phyloP scores from a whole-genome alignment of 163 green algal genomes.

The Chlamydomonas reinhardtii region DNA sequence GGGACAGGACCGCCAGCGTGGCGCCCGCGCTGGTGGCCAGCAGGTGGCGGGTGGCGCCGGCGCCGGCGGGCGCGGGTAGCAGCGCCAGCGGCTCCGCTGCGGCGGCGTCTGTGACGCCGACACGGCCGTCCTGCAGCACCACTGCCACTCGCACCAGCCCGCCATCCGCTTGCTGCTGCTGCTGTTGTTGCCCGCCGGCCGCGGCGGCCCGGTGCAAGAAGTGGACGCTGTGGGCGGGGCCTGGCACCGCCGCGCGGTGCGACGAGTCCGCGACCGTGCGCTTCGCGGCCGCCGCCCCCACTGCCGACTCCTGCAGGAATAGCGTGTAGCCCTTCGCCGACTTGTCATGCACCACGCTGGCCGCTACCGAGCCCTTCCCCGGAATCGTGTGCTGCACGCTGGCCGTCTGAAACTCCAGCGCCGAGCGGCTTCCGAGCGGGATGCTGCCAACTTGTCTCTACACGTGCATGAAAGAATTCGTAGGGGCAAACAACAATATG shows the following conservation, averaged over 20 bases:
- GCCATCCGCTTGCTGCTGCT: neutral
- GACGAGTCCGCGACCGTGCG: conserved; percentile 3
- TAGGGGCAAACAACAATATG: neutral
- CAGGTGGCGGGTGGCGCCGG: neutral
- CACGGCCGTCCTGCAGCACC: conserved; percentile 10
- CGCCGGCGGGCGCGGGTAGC: neutral
- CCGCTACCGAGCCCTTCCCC: neutral
- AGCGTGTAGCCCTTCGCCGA: conserved; percentile 1
- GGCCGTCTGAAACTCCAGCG: conserved; percentile 16
- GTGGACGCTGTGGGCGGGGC: conserved; percentile 15
- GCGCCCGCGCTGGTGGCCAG: neutral
- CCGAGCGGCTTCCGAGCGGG: conserved; percentile 2
- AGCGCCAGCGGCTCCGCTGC: neutral
- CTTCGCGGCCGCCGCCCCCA: neutral
- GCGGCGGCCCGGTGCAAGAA: neutral
- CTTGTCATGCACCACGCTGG: conserved; percentile 16
- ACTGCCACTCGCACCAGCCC: neutral
- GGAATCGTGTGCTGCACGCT: conserved; percentile 6
- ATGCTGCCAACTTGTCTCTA: conserved; percentile 30
- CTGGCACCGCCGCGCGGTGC: neutral
- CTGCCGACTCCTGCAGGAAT: neutral
- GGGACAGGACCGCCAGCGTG: neutral
- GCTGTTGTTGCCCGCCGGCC: neutral
- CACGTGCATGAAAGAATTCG: neutral
- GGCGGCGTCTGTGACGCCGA: neutral